A percentile compares a stretch with the other conserved stretches of the same genome.
These are phyloP conservation scores for Yarrowia galli DNA, from an alignment of 1,139 yeast species.

Conservation along the genomic window DNA sequence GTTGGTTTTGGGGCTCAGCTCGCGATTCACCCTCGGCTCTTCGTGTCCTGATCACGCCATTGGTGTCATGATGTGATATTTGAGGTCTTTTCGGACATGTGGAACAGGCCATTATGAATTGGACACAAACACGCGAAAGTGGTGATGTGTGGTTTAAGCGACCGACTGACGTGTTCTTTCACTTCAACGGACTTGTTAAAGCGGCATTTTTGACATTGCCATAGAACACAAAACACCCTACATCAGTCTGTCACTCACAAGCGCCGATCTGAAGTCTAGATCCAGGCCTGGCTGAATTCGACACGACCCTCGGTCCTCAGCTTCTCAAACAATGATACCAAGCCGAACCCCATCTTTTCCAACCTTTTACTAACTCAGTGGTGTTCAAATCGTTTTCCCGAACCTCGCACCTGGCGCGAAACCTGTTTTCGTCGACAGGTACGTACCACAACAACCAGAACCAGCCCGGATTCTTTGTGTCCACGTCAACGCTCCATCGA, in stretches of 20 bases:
- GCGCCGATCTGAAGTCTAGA: not conserved
- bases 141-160: not conserved
- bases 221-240: too few species aligned
- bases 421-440: constrained; percentile 48
- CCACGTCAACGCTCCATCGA: constrained; percentile 53
- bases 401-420: constrained; percentile 51
- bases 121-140: not conserved
- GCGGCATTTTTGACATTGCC: too few species aligned
- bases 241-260: too few species aligned
- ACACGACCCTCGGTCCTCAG: not conserved
- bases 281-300: not conserved
- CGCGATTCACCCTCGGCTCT: not conserved
- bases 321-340: too few species aligned
- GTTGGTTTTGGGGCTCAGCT: not conserved
- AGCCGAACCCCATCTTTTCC: too few species aligned
- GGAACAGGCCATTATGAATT: not conserved
- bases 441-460: constrained; percentile 44
- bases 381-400: constrained; percentile 52
- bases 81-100: not conserved
- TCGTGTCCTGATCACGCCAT: not conserved
- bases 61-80: too few species aligned
- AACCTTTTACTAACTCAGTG: constrained; percentile 43
- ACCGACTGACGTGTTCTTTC: not conserved
- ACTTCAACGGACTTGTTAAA: too few species aligned
- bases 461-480: constrained; percentile 52